These are phyloP conservation scores for Forsythia viridissima DNA, from an alignment of 257 asterid species.

Conservation along the genomic window DNA sequence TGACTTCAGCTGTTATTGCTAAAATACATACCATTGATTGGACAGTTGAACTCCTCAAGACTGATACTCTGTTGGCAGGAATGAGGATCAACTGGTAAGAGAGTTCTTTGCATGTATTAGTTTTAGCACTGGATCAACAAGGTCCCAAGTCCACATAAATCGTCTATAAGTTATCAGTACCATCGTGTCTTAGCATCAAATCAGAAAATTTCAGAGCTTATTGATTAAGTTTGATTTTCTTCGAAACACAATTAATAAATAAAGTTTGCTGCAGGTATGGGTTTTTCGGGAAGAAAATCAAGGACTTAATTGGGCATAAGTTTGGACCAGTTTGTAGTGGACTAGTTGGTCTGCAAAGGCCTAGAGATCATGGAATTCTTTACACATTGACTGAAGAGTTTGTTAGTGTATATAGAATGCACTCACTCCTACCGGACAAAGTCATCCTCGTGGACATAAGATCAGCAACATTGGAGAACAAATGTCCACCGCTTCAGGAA, in stretches of 20 bases:
- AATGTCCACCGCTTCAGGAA: slow-evolving; percentile 42
- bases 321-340: slow-evolving; percentile 49
- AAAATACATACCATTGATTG: slow-evolving; percentile 78
- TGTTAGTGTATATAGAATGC: slow-evolving; percentile 60
- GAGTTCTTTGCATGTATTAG: neutral
- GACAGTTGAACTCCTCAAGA: slow-evolving; percentile 71
- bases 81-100: slow-evolving; percentile 56
- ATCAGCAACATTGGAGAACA: slow-evolving; percentile 46
- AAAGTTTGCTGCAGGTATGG: slow-evolving; percentile 47
- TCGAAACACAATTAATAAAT: neutral
- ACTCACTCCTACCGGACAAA: slow-evolving; percentile 52
- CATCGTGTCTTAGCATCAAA: neutral
- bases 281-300: slow-evolving; percentile 56
- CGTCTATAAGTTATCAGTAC: neutral
- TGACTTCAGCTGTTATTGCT: slow-evolving; percentile 64
- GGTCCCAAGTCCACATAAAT: neutral
- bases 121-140: neutral
- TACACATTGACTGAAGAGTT: slow-evolving; percentile 68
- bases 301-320: slow-evolving; percentile 53
- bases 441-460: slow-evolving; percentile 41
- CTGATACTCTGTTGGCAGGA: slow-evolving; percentile 45
- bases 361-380: slow-evolving; percentile 53
- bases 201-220: neutral
- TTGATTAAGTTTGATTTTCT: neutral
- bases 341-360: slow-evolving; percentile 46